These are phyloP conservation scores for Ceratonia siliqua DNA, from an alignment of 306 rosid species.

Conservation along the genomic window DNA sequence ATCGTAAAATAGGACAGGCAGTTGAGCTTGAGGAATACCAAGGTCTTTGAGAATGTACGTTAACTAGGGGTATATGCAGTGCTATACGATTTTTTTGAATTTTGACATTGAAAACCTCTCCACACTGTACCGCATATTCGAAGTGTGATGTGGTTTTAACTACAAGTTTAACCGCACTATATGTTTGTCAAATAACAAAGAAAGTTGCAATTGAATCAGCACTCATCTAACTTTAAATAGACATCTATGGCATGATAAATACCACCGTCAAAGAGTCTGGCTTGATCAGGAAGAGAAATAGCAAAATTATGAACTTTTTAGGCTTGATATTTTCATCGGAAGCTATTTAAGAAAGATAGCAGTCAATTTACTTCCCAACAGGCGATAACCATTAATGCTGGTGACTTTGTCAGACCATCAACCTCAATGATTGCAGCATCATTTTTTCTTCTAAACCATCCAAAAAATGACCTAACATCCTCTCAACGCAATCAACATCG, in stretches of 20 bases:
- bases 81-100: too few species aligned
- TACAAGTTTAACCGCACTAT: too few species aligned
- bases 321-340: conserved; percentile 86
- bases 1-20: too few species aligned
- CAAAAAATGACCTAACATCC: conserved; percentile 61
- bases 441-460: conserved; percentile 48
- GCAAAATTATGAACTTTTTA: conserved; percentile 65
- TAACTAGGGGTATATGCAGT: too few species aligned
- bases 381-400: conserved; percentile 70
- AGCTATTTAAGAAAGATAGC: conserved; percentile 86
- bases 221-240: conserved; percentile 68
- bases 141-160: too few species aligned
- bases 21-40: too few species aligned
- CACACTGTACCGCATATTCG: too few species aligned
- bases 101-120: too few species aligned
- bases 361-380: conserved; percentile 84
- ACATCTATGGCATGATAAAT: conserved; percentile 92
- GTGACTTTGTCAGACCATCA: conserved; percentile 46
- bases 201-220: background rate
- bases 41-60: too few species aligned
- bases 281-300: conserved; percentile 73
- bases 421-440: background rate
- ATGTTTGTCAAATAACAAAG: background rate
- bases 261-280: conserved; percentile 93
- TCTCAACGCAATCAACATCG: conserved; percentile 83